phyloP scores from a whole-genome alignment of 2,329 filamentous ascomycete species.

The Triangularia verruculosa region DNA sequence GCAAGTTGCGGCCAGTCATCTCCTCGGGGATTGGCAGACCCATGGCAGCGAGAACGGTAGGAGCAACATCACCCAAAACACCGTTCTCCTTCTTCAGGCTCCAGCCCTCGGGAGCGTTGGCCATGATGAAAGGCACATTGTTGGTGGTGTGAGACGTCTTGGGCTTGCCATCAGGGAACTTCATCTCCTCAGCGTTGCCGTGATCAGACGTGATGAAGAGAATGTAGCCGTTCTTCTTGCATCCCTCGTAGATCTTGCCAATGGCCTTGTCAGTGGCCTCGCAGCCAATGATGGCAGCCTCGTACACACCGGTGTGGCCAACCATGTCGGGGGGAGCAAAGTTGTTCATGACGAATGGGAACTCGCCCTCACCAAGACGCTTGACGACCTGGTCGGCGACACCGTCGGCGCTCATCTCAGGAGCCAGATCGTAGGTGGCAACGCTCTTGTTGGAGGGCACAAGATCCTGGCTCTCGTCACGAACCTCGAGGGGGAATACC shows the following conservation, averaged over 20 bases:
- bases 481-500: constrained; percentile 85
- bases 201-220: constrained; percentile 97
- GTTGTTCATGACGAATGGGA: constrained; percentile 99
- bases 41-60: constrained; percentile 89
- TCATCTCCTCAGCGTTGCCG: constrained; percentile 99
- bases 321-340: constrained; percentile 99
- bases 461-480: constrained; percentile 74
- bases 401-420: constrained; percentile 90
- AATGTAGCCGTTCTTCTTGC: constrained; percentile 88
- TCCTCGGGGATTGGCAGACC: constrained; percentile 84
- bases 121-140: constrained; percentile 97
- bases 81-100: constrained; percentile 78
- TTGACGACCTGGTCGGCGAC: constrained; percentile 89
- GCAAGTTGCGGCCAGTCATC: constrained; percentile 84
- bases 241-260: constrained; percentile 85
- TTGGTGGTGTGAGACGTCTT: constrained; percentile 99
- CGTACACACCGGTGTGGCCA: constrained; percentile 95
- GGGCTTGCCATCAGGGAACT: constrained; percentile 89
- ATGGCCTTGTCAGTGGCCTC: constrained; percentile 91
- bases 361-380: constrained; percentile 78
- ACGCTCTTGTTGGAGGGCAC: constrained; percentile 89
- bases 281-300: constrained; percentile 83
- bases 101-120: constrained; percentile 89
- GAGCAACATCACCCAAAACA: constrained; percentile 95
- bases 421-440: constrained; percentile 89